phyloP scores from a whole-genome alignment of 768 basidiomycete species.

The Boletus bicolor region DNA sequence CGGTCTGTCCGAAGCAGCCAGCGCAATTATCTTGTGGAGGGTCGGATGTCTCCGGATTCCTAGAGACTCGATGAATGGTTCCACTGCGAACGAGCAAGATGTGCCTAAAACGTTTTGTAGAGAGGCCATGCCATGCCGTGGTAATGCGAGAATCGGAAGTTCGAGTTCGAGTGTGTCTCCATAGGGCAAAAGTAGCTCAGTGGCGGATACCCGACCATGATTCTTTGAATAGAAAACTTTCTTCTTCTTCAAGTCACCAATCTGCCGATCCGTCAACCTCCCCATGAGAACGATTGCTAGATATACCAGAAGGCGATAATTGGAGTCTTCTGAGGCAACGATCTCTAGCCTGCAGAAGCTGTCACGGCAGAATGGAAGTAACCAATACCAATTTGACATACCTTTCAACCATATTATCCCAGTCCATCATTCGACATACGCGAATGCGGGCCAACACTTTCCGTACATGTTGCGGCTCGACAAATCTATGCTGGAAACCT shows the following conservation, averaged over 20 bases:
- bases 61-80: background rate
- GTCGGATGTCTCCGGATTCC: conserved; percentile 1
- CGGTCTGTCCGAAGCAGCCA: conserved; percentile 3
- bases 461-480: background rate
- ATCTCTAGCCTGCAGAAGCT: conserved; percentile 6
- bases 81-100: background rate
- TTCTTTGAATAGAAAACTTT: conserved; percentile 6
- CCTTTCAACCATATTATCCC: conserved; percentile 6
- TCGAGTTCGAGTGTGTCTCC: conserved; percentile 62
- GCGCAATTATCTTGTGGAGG: conserved; percentile 3
- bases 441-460: background rate
- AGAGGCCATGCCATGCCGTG: background rate
- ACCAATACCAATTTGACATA: conserved; percentile 43
- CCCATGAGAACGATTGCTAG: conserved; percentile 61
- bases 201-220: conserved; percentile 1
- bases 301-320: conserved; percentile 37
- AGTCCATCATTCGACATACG: conserved; percentile 37
- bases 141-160: conserved; percentile 65
- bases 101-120: background rate
- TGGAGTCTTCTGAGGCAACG: conserved; percentile 11
- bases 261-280: background rate
- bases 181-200: conserved; percentile 79
- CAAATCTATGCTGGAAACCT: background rate
- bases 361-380: conserved; percentile 17
- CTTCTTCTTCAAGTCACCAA: conserved; percentile 1